Conservation (phyloP, 2,329 filamentous ascomycete species). For the Sclerotinia borealis region DNA sequence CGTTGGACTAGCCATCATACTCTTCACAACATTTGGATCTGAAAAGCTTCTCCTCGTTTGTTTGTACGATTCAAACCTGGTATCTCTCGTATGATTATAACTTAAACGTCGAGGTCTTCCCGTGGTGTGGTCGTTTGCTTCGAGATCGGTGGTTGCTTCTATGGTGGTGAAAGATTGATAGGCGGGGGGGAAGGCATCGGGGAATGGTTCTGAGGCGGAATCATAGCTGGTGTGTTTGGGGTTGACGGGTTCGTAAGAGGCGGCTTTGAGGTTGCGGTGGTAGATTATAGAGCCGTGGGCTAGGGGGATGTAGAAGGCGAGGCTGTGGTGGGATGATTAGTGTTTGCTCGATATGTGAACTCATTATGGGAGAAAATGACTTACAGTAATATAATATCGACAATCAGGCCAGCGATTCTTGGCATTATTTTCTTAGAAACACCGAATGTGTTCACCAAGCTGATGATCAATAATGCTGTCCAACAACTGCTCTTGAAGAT, state of each 20-base stretch:
- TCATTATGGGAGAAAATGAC: background rate
- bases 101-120: background rate
- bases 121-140: background rate
- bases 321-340: constrained; percentile 12
- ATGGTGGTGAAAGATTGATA: constrained; percentile 10
- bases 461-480: constrained; percentile 18
- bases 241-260: background rate
- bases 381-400: constrained; percentile 22
- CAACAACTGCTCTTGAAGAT: constrained; percentile 21
- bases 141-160: constrained; percentile 3
- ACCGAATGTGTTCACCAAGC: constrained; percentile 13
- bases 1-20: background rate
- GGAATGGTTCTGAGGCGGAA: background rate
- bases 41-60: constrained; percentile 8
- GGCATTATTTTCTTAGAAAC: background rate
- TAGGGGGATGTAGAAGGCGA: constrained; percentile 24
- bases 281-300: constrained; percentile 26
- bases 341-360: background rate
- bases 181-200: background rate
- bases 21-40: background rate
- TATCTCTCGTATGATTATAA: constrained; percentile 23
- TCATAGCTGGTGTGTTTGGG: background rate
- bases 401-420: constrained; percentile 10
- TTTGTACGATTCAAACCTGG: constrained; percentile 21
- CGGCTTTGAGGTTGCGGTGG: constrained; percentile 14